Evolutionary conservation across 805 yeast species (phyloP).

Genomic region (Schizosaccharomyces osmophilus): DNA sequence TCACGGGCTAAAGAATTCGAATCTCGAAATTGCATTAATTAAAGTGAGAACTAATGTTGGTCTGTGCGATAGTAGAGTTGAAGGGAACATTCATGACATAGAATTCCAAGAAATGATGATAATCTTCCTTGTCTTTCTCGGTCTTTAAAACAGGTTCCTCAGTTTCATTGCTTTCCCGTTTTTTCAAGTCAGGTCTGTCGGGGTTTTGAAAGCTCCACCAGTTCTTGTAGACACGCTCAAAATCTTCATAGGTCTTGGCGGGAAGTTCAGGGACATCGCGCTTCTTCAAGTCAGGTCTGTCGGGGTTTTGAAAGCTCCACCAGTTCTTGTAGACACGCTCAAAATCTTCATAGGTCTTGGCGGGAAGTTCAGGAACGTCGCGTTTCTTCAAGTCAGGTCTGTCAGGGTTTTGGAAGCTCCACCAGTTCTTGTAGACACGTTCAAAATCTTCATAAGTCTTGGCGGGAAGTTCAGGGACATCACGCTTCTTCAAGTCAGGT

Average conservation of each 20-base stretch:
- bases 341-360: not conserved
- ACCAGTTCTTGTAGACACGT: not conserved
- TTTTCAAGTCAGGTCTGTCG: not conserved
- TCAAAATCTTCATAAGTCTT: not conserved
- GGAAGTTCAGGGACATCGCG: not conserved
- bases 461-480: not conserved
- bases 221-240: not conserved
- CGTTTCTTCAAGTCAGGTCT: not conserved
- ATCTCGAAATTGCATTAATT: not conserved
- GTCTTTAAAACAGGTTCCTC: not conserved
- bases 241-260: not conserved
- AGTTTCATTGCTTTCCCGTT: not conserved
- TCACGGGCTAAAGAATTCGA: not conserved
- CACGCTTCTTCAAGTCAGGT: not conserved
- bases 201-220: not conserved
- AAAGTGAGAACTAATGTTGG: not conserved
- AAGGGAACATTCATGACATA: not conserved
- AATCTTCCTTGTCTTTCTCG: not conserved
- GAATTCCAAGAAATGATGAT: not conserved
- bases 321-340: not conserved
- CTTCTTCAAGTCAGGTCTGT: not conserved
- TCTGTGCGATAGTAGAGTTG: not conserved
- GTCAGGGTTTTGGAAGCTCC: not conserved
- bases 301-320: not conserved
- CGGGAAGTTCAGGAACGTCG: not conserved